phyloP scores from a whole-genome alignment of 495 filamentous ascomycete genomes.

The Penicillium parvum region DNA sequence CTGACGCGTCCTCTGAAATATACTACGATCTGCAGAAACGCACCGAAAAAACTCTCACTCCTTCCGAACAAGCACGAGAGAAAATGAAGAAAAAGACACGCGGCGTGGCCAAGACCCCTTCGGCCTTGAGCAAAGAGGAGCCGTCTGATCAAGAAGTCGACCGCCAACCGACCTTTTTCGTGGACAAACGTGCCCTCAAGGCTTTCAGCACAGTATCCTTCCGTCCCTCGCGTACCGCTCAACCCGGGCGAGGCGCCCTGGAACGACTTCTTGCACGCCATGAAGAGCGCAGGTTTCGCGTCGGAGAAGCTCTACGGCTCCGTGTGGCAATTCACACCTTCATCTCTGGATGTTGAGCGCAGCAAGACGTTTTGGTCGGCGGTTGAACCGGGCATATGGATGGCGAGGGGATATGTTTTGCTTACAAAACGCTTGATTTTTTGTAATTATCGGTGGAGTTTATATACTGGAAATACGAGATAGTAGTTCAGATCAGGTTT shows the following conservation, averaged over 20 bases:
- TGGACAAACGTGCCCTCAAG: slow-evolving; percentile 1
- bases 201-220: not conserved
- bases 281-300: slow-evolving; percentile 43
- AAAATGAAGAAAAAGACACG: too few species aligned
- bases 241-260: slow-evolving; percentile 21
- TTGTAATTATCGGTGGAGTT: too few species aligned
- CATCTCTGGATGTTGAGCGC: slow-evolving; percentile 31
- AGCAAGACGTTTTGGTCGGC: slow-evolving; percentile 46
- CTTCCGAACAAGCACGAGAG: too few species aligned
- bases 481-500: too few species aligned
- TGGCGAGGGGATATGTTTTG: slow-evolving; percentile 40
- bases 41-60: too few species aligned
- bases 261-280: slow-evolving; percentile 50
- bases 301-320: slow-evolving; percentile 50
- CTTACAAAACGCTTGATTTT: too few species aligned
- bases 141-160: not conserved
- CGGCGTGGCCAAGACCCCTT: too few species aligned
- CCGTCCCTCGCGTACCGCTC: not conserved
- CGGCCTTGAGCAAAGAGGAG: too few species aligned
- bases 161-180: not conserved
- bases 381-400: slow-evolving; percentile 45
- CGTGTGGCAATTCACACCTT: slow-evolving; percentile 48
- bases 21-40: too few species aligned
- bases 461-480: too few species aligned
- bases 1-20: too few species aligned